These are phyloP conservation scores for Lonicera japonica DNA, from an alignment of 129 eudicot species.

Conservation along the genomic window DNA sequence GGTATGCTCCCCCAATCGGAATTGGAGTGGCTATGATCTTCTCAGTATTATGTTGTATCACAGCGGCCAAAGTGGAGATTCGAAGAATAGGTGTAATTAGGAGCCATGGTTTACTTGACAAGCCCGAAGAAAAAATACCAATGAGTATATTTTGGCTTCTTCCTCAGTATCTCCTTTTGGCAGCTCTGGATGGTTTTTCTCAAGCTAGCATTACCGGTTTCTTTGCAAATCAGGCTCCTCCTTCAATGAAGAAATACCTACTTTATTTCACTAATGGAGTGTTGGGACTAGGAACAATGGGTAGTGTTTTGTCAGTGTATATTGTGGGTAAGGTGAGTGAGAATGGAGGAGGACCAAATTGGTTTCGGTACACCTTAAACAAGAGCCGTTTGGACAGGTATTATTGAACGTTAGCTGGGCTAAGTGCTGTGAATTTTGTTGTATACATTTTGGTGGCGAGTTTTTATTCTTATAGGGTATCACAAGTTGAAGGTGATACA, in stretches of 20 bases:
- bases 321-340: conserved; percentile 60
- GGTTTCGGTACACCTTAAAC: conserved; percentile 55
- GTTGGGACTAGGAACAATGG: conserved; percentile 49
- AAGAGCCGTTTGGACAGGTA: conserved; percentile 55
- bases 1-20: conserved; percentile 30
- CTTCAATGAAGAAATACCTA: conserved; percentile 20
- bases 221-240: conserved; percentile 28
- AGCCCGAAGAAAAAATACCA: conserved; percentile 43
- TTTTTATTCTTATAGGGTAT: conserved; percentile 33
- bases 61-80: conserved; percentile 49
- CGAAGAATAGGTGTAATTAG: conserved; percentile 27
- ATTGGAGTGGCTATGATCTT: conserved; percentile 36
- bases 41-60: conserved; percentile 52
- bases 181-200: conserved; percentile 35
- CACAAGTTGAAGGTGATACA: conserved; percentile 12
- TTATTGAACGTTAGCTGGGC: conserved; percentile 50
- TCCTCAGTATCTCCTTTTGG: conserved; percentile 64
- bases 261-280: conserved; percentile 22
- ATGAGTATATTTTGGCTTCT: conserved; percentile 49
- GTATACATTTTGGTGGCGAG: conserved; percentile 27
- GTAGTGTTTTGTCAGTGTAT: conserved; percentile 57
- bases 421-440: conserved; percentile 46
- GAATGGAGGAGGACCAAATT: conserved; percentile 28
- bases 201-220: conserved; percentile 21
- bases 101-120: conserved; percentile 39